Base-by-base conservation (phyloP, 148 eudicot genomes). In the Euryodendron excelsum region DNA sequence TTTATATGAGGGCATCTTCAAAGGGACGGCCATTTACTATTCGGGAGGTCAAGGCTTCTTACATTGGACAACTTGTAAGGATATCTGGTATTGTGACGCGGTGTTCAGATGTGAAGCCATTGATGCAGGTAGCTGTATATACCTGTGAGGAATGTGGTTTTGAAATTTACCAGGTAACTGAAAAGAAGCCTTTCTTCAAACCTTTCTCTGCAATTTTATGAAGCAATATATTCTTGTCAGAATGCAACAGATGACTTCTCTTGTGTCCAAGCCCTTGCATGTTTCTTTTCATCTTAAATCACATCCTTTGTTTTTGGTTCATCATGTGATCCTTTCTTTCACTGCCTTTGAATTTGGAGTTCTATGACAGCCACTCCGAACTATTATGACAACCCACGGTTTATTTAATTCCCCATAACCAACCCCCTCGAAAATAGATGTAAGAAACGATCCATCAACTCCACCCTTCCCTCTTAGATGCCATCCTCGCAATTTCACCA, bases 71-170 rank as follows among this genome's bases (percentile, higher is more conserved):
- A 73, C 93, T 96, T 30, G 98, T 96, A 20, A 85, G 91, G 83
- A 84, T 93, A 84, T 91, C 99, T 71, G 99, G 99, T 63, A 96
- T 96, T 44, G 97, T 96, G 59, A 96, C 98, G 44, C 97, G 99
- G 1, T 96, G 99, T 83, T 92, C 99, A 33, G 99, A 96, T 84
- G 99, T 96, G 58, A 96, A 96, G 82, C 99, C 99, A 36, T 80
- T 96, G 82, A 96, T 96, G 98, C 93, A 96, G 84, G 99, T 96
- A 27, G 97, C 98, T 68, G 99, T 96, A 67, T 96, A 96, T 69
- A 93, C 98, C 53, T 96, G 99, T 77, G 99, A 96, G 81, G 97
- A 93, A 78, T 96, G 99, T 79, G 99, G 99, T 64, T 93, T 93
- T 71, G 99, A 96, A 82, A 96, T 96, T 77, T 96, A 96, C 77